Base-by-base conservation (phyloP, 2,329 filamentous ascomycete genomes). In the Penicillium sclerotigenum region DNA sequence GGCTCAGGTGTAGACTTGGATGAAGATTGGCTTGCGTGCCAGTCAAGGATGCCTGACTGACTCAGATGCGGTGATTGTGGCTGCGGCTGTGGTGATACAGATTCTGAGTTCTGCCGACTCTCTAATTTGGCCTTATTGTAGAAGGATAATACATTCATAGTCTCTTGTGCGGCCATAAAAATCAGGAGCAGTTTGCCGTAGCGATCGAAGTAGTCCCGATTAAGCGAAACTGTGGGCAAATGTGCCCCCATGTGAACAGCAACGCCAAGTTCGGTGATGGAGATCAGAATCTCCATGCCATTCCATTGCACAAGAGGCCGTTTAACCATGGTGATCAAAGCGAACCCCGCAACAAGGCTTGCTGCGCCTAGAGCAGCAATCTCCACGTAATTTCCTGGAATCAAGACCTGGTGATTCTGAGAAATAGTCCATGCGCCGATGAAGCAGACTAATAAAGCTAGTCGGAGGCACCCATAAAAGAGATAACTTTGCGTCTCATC, bases 111-210 rank as follows among this genome's bases (percentile, higher is more conserved):
- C 33, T 57, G 54, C n/a, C 53, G 54, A 20, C 40, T 51, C 46
- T 59, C 59, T 8, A 51, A 37, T 13, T 29, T 42, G 5, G 45
- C n/a, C 20, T 53, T 58, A 10, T 55, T 63, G 45, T 68, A 69
- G 29, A 68, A 54, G 16, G 68, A 58, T 10, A 70, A 45, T 43
- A 75, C 53, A 6, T 64, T 63, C 47, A 75, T 53, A n/a, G 66
- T 63, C 52, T 77, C 74, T 46, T 77, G 74, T 5, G 67, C 66
- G 16, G 65, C 63, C 70, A 77, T 75, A 37, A 77, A 75, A 18
- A 69, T 57, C 45, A 75, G 60, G 29, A 77, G 66, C 16, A 70
- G 59, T 54, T 73, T 73, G 20, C 73, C 73, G 49, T 73, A 75
- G 46, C 68, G 65, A 52, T 77, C 72, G 48, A 75, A 73, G 45